Percentiles rank a stretch among this genome's conserved stretches.
Evolutionary conservation across 306 rosid genomes (phyloP).

Genomic region (Vigna unguiculata): DNA sequence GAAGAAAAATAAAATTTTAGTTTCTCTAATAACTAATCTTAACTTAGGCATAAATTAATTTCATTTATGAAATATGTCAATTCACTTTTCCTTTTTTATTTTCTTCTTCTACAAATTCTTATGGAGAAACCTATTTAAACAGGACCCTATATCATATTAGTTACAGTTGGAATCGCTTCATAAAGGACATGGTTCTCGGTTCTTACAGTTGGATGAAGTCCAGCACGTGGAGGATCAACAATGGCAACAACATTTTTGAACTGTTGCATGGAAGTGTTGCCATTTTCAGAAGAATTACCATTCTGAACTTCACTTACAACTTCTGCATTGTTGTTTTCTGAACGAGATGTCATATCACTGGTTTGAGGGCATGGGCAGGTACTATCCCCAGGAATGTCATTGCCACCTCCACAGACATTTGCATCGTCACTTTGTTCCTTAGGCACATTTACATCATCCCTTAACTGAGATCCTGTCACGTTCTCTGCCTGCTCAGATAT

Average conservation of each 20-base stretch:
- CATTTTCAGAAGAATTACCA: slow-evolving; percentile 50
- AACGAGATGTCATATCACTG: slow-evolving; percentile 47
- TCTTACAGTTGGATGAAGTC: slow-evolving; percentile 97
- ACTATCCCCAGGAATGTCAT: slow-evolving; percentile 44
- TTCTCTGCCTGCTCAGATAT: slow-evolving; percentile 77
- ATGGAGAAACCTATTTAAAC: no score
- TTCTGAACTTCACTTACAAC: slow-evolving; percentile 49
- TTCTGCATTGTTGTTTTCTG: slow-evolving; percentile 53
- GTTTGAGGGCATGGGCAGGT: slow-evolving; percentile 52
- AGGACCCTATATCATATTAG: background rate
- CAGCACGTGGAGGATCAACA: slow-evolving; percentile 96
- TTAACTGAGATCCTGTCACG: slow-evolving; percentile 81
- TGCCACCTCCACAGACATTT: slow-evolving; percentile 43
- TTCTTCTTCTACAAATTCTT: no score
- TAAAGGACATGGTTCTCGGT: slow-evolving; percentile 54
- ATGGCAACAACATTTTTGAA: slow-evolving; percentile 91
- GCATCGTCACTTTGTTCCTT: slow-evolving; percentile 58
- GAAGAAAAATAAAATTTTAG: no score
- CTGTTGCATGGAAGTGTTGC: slow-evolving; percentile 47
- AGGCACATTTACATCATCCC: slow-evolving; percentile 59
- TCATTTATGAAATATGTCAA: no score
- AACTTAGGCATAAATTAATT: no score
- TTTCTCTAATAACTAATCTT: no score
- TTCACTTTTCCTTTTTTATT: no score
- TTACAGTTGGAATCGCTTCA: slow-evolving; percentile 17